Evolutionary conservation across 2,329 filamentous ascomycete species (phyloP).

Genomic region (Fusarium devonianum): DNA sequence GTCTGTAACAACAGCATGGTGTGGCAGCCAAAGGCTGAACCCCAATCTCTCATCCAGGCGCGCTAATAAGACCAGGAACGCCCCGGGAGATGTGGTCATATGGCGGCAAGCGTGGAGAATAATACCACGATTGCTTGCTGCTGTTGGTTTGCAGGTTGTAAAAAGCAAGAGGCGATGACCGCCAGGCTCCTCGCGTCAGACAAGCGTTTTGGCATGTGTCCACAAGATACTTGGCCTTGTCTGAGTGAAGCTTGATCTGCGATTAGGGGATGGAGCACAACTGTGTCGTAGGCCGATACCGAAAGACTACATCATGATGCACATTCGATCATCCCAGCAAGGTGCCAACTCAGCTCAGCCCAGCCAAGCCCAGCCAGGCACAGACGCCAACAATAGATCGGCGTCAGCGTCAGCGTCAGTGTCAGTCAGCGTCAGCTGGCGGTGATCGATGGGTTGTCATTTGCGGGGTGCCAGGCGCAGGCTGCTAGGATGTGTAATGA

Average conservation of each 20-base stretch:
- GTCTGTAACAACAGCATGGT: constrained; percentile 29
- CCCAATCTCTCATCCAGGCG: constrained; percentile 28
- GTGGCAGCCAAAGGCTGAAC: constrained; percentile 19
- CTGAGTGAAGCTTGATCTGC: too few species aligned
- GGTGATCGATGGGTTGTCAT: constrained; percentile 27
- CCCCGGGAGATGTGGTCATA: constrained; percentile 27
- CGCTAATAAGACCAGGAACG: constrained; percentile 31
- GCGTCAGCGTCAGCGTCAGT: constrained; percentile 35
- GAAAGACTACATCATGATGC: constrained; percentile 9
- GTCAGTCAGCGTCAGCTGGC: constrained; percentile 36
- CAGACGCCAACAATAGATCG: constrained; percentile 25
- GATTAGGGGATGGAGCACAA: constrained; percentile 10
- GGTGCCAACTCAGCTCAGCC: constrained; percentile 5
- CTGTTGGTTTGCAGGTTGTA: constrained; percentile 1
- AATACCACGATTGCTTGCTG: constrained; percentile 22
- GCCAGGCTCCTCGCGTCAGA: not conserved
- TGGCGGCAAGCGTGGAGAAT: constrained; percentile 38
- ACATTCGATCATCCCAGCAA: constrained; percentile 11
- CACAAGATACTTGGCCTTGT: too few species aligned
- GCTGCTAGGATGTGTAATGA: constrained; percentile 14
- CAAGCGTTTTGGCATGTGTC: not conserved
- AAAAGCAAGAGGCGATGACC: not conserved
- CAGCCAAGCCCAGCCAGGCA: constrained; percentile 20
- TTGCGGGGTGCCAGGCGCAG: too few species aligned
- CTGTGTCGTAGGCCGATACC: not conserved